Conservation (phyloP, 192 early-diverging fungal species). For the Tieghemiomyces parasiticus region DNA sequence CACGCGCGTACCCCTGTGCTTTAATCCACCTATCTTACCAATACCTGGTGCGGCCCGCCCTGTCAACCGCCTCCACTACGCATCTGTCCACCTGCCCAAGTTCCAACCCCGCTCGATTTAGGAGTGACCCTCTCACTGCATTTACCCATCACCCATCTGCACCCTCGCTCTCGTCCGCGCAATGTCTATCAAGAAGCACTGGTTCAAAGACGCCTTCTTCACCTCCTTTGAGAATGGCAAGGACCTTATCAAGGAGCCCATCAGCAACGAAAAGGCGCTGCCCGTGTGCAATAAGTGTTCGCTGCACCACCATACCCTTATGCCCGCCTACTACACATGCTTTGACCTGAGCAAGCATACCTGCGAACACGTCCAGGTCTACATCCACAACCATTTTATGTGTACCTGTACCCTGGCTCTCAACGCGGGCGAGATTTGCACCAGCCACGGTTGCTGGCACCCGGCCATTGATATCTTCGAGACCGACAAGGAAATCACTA, state of each 20-base stretch:
- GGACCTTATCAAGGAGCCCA: constrained; percentile 3
- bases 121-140: no score
- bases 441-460: constrained; percentile 8
- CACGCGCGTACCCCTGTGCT: no score
- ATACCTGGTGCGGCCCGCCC: no score
- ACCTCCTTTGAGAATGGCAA: constrained; percentile 5
- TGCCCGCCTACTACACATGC: constrained; percentile 1
- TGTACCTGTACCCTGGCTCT: neutral
- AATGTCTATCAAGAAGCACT: constrained; percentile 5
- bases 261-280: constrained; percentile 7
- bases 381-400: constrained; percentile 8
- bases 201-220: constrained; percentile 9
- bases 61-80: no score
- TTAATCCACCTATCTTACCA: no score
- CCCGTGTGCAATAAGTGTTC: constrained; percentile 7
- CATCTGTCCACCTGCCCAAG: no score
- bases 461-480: constrained; percentile 3
- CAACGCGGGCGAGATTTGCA: neutral
- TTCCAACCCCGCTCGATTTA: no score
- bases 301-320: neutral
- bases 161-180: no score
- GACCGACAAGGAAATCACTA: constrained; percentile 5
- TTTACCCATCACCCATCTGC: no score
- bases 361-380: constrained; percentile 8
- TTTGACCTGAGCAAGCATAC: constrained; percentile 8